Evolutionary conservation across 2,329 filamentous ascomycete species (phyloP), one percentile per base, ranked within the genome.

Genomic region (Moelleriella libera): DNA sequence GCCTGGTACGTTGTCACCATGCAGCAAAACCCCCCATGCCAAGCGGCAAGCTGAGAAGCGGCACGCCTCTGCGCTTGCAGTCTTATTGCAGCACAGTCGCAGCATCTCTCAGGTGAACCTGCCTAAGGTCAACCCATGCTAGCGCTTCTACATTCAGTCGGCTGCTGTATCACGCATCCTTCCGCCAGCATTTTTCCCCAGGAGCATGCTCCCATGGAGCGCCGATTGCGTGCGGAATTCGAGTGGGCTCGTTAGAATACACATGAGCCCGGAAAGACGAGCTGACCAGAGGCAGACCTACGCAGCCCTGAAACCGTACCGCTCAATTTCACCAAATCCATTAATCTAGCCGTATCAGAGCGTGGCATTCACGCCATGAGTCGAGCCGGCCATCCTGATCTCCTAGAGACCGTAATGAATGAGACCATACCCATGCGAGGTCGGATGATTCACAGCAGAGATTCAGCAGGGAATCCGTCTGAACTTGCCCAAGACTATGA

Each of bases 251-350:
- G 21, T 21, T 21, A 21, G 21, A 21, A 21, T 21, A 21, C 21
- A 21, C 21, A 21, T 21, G 21, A 3, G 21, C 21, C 21, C 21
- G 21, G 21, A 21, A 21, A 21, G 21, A 21, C 2, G 21, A 21
- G 21, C 21, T 21, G 21, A 21, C 21, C 21, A 21, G 21, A 21
- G 21, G 21, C 21, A 21, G 92, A 98, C 68, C 80, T 97, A 45
- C 82, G 92, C 41, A 82, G 94, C 61, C 82, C 85, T 2, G 76
- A 79, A 2, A 95, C 86, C 1, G 80, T 82, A 31, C 89, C 90
- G 3, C 73, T 97, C 51, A 96, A 96, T 65, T 96, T 96, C 61
- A 94, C 89, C 51, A 94, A 88, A 63, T 97, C 92, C n/a, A 98
- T 98, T 70, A 98, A 98, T 60, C 69, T 98, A 48, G 90, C 92